A percentile compares a stretch with the other conserved stretches of the same genome.
These are phyloP conservation scores for Fusarium proliferatum DNA, from an alignment of 2,329 filamentous ascomycete genomes.

Conservation along the genomic window DNA sequence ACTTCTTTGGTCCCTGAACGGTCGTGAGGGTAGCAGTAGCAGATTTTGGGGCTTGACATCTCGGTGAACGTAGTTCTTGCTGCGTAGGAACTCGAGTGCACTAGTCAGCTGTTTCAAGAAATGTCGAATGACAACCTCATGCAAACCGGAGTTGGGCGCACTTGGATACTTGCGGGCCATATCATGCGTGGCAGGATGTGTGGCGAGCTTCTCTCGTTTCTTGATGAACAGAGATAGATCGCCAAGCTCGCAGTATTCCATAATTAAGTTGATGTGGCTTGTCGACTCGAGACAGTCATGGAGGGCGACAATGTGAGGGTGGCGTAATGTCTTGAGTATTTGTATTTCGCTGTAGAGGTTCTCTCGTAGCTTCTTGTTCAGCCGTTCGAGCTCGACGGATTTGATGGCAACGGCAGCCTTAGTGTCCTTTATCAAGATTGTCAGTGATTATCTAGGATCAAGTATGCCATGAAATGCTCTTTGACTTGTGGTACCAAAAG, in stretches of 20 bases:
- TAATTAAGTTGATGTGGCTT: constrained; percentile 93
- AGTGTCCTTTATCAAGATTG: constrained; percentile 67
- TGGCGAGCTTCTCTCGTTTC: constrained; percentile 83
- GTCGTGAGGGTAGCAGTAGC: constrained; percentile 83
- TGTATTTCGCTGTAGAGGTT: constrained; percentile 96
- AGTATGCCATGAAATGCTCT: not conserved
- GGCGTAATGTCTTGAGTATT: constrained; percentile 91
- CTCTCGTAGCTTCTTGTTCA: constrained; percentile 96
- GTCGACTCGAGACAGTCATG: constrained; percentile 92
- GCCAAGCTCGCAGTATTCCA: constrained; percentile 98
- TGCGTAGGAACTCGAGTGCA: constrained; percentile 87
- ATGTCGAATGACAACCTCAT: constrained; percentile 96
- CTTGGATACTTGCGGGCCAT: constrained; percentile 96
- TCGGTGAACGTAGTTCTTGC: constrained; percentile 90
- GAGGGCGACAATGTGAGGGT: constrained; percentile 96
- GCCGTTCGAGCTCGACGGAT: constrained; percentile 88
- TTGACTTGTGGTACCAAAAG: constrained; percentile 2
- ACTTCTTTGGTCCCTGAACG: constrained; percentile 68
- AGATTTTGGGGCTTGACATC: constrained; percentile 98
- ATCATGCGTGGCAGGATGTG: constrained; percentile 84
- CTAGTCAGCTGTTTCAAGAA: constrained; percentile 96
- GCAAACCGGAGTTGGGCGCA: constrained; percentile 82
- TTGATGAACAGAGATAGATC: constrained; percentile 97
- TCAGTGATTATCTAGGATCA: constrained; percentile 2
- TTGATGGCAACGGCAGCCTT: constrained; percentile 93